A percentile compares a stretch with the other conserved stretches of the same genome.
phyloP scores from a whole-genome alignment of 208 protist genomes.

The Acanthamoeba lugdunensis region DNA sequence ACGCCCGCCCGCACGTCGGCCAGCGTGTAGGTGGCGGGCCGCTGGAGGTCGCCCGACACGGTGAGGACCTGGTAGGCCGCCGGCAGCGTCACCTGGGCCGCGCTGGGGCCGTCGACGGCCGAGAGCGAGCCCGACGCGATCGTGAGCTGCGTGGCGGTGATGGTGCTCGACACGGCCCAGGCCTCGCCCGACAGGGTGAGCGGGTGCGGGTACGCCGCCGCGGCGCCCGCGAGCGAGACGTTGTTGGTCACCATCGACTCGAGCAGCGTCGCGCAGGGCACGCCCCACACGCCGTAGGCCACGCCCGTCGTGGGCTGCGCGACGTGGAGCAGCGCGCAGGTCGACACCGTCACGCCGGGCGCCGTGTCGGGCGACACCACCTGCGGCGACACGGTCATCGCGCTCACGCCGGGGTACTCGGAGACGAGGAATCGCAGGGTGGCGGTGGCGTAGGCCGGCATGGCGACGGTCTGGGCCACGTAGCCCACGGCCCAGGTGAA shows the following conservation, averaged over 20 bases:
- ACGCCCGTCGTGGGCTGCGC: conserved; percentile 40
- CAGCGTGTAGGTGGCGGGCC: conserved; percentile 10
- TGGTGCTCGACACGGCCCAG: background rate
- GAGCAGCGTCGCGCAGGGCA: conserved; percentile 1
- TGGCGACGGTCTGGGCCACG: background rate
- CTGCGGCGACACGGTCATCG: conserved; percentile 11
- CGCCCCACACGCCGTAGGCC: conserved; percentile 34
- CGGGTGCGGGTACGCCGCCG: background rate
- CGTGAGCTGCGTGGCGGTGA: conserved; percentile 21
- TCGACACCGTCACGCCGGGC: conserved; percentile 9
- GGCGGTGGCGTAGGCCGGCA: conserved; percentile 5
- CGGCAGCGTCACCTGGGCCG: conserved; percentile 15
- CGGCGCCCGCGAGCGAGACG: background rate
- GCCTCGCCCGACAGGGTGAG: conserved; percentile 11
- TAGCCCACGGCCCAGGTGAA: conserved; percentile 59
- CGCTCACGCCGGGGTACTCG: background rate
- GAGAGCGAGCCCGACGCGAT: background rate
- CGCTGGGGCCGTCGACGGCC: background rate
- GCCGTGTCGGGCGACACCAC: conserved; percentile 1
- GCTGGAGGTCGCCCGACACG: conserved; percentile 15
- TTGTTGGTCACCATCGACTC: conserved; percentile 59
- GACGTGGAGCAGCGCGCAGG: conserved; percentile 16
- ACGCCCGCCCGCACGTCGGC: conserved; percentile 4
- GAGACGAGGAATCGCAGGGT: conserved; percentile 14
- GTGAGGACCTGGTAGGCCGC: background rate